These are phyloP conservation scores for Coniosporium tulheliwenetii DNA, from an alignment of 2,329 filamentous ascomycete species.

Conservation along the genomic window DNA sequence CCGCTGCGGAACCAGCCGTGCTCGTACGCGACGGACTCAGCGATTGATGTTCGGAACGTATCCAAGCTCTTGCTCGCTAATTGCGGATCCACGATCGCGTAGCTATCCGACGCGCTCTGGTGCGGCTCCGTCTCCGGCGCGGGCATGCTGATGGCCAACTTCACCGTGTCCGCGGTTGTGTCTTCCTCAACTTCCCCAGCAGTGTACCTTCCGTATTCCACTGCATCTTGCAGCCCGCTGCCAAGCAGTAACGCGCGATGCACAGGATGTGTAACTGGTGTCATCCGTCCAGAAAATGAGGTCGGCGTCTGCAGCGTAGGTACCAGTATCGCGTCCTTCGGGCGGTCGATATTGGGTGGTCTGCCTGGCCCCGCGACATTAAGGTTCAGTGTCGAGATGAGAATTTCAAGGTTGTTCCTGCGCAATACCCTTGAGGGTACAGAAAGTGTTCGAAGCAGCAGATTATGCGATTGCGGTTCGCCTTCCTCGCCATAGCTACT, in stretches of 20 bases:
- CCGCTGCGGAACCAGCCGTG: constrained; percentile 60
- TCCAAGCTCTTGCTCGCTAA: constrained; percentile 47
- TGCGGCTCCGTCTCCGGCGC: constrained; percentile 2
- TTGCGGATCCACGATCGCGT: constrained; percentile 42
- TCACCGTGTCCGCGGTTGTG: constrained; percentile 28
- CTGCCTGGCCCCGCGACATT: constrained; percentile 18
- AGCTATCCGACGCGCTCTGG: constrained; percentile 8
- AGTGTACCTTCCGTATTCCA: constrained; percentile 30
- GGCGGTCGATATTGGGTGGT: constrained; percentile 18
- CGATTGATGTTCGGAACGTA: constrained; percentile 52
- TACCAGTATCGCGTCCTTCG: constrained; percentile 55
- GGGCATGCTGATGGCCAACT: constrained; percentile 43
- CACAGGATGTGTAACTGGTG: constrained; percentile 62
- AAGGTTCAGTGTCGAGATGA: constrained; percentile 35
- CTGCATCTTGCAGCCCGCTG: constrained; percentile 54
- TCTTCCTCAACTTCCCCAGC: constrained; percentile 16
- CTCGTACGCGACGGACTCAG: constrained; percentile 58
- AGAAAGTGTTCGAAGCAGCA: constrained; percentile 43
- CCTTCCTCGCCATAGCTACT: constrained; percentile 39
- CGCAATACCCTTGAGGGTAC: constrained; percentile 49
- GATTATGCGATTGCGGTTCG: constrained; percentile 27
- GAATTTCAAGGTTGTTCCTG: constrained; percentile 48
- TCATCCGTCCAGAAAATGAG: constrained; percentile 47
- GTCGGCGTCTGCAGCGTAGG: constrained; percentile 55
- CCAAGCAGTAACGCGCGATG: constrained; percentile 66